Base-by-base conservation (phyloP, 2,329 filamentous ascomycete genomes). In the Pseudopithomyces chartarum region DNA sequence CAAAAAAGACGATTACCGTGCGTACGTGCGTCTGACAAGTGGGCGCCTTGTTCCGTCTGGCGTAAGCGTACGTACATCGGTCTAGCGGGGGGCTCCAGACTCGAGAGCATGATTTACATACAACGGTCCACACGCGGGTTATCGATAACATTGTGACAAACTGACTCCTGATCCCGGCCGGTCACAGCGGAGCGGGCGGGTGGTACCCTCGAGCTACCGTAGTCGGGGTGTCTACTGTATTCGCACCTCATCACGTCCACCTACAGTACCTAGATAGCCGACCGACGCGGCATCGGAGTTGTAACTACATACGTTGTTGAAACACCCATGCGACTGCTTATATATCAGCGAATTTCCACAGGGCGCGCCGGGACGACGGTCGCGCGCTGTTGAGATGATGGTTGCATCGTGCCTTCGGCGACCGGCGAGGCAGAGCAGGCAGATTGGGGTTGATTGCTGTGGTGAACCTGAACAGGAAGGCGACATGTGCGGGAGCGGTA, bases 401-500 rank as follows among this genome's bases (percentile, higher is more conserved):
- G 10, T 17, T 29, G 34, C 47, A 29, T 39, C 22, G 22, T 34
- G 36, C 8, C 10, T 43, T 51, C 23, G 38, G 38, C 29, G 26
- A 38, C 23, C 48, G 38, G 48, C 48, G 26, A 51, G 34, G 47
- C 47, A 50, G 48, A 51, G 36, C 22, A 42, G 38, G 23, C 38
- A 51, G 15, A 2, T 13, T 51, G 23, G 32, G 47, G 47, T 34
- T 19, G 22, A 20, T 50, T 22, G 20, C 15, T 50, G 13, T 34
- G 22, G 13, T 2, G 8, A n/a, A 19, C 48, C 38, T 34, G 19
- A 42, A 51, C 11, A 51, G 48, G 48, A 51, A 51, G 48, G 48
- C 48, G 12, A 23, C 17, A 33, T 34, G 32, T 32, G 36, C 26
- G 3, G n/a, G 26, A 29, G 38, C 17, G 38, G 15, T 51, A 34